Evolutionary conservation across 306 rosid species (phyloP).

Genomic region (Inga leiocalycina): DNA sequence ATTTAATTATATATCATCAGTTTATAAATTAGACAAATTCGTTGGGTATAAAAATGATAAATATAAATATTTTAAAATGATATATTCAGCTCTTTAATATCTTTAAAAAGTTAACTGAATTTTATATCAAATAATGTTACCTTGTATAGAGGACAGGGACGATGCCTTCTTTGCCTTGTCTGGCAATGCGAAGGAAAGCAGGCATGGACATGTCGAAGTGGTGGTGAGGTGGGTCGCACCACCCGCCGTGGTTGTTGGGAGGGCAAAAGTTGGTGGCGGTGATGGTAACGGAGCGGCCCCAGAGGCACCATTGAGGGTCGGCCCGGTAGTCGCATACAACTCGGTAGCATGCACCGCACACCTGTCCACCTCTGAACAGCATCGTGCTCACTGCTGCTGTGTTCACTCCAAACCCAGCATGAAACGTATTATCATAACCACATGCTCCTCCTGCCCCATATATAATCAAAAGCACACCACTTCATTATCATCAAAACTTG

Average conservation of each 20-base stretch:
- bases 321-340: constrained; percentile 60
- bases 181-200: constrained; percentile 71
- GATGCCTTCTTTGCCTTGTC: constrained; percentile 88
- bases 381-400: constrained; percentile 74
- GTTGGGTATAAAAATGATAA: too few relatives aligned
- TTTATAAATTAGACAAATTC: too few relatives aligned
- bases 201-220: constrained; percentile 88
- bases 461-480: background rate
- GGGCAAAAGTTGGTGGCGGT: constrained; percentile 90
- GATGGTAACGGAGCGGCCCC: constrained; percentile 44
- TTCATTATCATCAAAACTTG: too few relatives aligned
- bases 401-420: constrained; percentile 82
- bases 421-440: constrained; percentile 70
- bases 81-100: too few relatives aligned
- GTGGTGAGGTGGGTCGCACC: constrained; percentile 83
- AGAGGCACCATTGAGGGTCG: constrained; percentile 80
- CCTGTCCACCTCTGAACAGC: constrained; percentile 72
- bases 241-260: constrained; percentile 79
- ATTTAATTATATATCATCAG: too few relatives aligned
- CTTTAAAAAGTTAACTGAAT: rapidly evolving
- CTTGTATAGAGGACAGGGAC: constrained; percentile 71
- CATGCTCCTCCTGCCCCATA: constrained; percentile 79
- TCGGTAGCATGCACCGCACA: constrained; percentile 83
- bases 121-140: constrained; percentile 11
- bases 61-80: too few relatives aligned